A percentile compares a stretch with the other conserved stretches of the same genome.
Evolutionary conservation across 768 basidiomycete species (phyloP).

Genomic region (Udeniomyces megalosporus): DNA sequence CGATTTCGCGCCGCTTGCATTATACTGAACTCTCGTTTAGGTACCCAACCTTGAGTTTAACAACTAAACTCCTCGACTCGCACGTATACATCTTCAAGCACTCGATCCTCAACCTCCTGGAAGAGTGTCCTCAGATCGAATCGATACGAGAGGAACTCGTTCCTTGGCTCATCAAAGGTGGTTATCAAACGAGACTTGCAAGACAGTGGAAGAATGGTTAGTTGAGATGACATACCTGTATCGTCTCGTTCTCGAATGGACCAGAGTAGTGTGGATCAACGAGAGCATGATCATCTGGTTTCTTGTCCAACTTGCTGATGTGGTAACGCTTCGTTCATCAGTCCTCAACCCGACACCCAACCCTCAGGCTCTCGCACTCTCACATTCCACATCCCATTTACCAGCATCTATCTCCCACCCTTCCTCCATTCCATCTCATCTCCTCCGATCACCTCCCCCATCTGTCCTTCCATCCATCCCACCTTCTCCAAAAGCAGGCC

Average conservation of each 20-base stretch:
- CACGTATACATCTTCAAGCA: constrained; percentile 80
- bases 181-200: constrained; percentile 37
- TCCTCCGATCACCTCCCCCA: background rate
- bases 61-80: constrained; percentile 57
- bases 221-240: too few species aligned
- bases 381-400: constrained; percentile 40
- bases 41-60: constrained; percentile 53
- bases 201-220: constrained; percentile 21
- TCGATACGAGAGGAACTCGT: constrained; percentile 80
- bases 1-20: background rate
- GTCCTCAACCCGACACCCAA: constrained; percentile 38
- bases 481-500: background rate
- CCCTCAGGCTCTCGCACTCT: constrained; percentile 38
- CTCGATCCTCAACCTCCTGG: constrained; percentile 47
- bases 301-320: background rate
- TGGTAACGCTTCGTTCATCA: constrained; percentile 18
- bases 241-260: too few species aligned
- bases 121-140: constrained; percentile 40
- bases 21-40: constrained; percentile 30
- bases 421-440: background rate
- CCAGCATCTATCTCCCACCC: constrained; percentile 17
- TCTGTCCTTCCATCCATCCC: background rate
- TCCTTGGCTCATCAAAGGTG: constrained; percentile 79
- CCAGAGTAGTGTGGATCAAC: too few species aligned
- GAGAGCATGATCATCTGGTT: too few species aligned